Evolutionary conservation across 495 filamentous ascomycete species (phyloP).

Genomic region (Cenococcum geophilum): DNA sequence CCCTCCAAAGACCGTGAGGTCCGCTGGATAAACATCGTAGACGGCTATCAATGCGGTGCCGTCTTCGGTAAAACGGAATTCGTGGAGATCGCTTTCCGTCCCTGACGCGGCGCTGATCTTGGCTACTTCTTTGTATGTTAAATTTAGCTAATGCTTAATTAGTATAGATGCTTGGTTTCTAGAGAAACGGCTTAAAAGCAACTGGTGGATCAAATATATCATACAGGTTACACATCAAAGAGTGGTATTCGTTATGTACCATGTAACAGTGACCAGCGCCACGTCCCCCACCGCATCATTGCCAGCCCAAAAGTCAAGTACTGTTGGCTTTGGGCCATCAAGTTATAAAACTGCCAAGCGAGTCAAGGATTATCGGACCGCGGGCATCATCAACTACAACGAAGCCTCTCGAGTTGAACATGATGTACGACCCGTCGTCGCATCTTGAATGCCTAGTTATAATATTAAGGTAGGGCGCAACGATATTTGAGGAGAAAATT

Average conservation of each 20-base stretch:
- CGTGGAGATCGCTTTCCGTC: constrained; percentile 15
- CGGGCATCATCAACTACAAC: constrained; percentile 37
- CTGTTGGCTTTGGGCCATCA: constrained; percentile 14
- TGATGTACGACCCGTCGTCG: constrained; percentile 39
- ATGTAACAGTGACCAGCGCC: constrained; percentile 47
- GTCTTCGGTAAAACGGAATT: constrained; percentile 25
- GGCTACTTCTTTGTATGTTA: constrained; percentile 45
- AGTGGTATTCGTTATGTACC: constrained; percentile 34
- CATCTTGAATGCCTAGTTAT: constrained; percentile 35
- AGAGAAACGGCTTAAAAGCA: too few species aligned
- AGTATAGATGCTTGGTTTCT: neutral
- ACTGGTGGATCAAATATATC: too few species aligned
- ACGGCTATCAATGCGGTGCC: constrained; percentile 31
- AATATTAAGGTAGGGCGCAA: constrained; percentile 42
- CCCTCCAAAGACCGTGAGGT: constrained; percentile 10
- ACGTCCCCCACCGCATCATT: constrained; percentile 44
- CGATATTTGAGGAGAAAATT: constrained; percentile 38
- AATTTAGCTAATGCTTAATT: constrained; percentile 40
- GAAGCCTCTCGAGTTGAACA: constrained; percentile 43
- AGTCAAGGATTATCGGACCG: constrained; percentile 26
- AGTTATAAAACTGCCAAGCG: constrained; percentile 6
- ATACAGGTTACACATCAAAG: too few species aligned
- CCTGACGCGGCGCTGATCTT: constrained; percentile 35
- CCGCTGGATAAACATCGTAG: constrained; percentile 26
- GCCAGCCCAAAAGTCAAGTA: constrained; percentile 49